Conservation (phyloP, 1,139 yeast genomes). For the Debaryomycetaceae sp. region DNA sequence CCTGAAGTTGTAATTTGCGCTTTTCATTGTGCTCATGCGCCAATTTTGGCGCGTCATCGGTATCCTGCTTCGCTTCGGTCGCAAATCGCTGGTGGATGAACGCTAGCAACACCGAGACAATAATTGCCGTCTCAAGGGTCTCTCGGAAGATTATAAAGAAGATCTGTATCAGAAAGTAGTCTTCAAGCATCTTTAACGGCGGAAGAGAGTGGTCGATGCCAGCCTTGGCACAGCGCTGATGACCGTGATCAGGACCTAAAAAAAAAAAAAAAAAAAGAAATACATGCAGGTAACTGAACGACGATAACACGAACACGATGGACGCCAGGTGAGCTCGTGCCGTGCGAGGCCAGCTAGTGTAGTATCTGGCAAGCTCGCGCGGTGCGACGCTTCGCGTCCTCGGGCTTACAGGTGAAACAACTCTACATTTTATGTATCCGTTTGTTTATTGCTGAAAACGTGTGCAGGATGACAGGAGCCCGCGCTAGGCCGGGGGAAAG, state of each 20-base stretch:
- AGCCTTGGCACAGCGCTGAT: background rate
- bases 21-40: conserved; percentile 10
- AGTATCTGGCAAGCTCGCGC: background rate
- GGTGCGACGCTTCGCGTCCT: no score
- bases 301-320: background rate
- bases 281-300: background rate
- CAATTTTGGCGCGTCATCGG: conserved; percentile 6
- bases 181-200: conserved; percentile 25
- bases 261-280: background rate
- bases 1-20: conserved; percentile 52
- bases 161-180: conserved; percentile 67
- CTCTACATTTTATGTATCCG: no score
- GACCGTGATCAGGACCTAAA: background rate
- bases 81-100: conserved; percentile 61
- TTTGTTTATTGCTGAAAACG: background rate
- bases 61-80: no score
- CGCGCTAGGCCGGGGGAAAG: conserved; percentile 34
- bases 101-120: conserved; percentile 78
- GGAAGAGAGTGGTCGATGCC: background rate
- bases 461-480: background rate
- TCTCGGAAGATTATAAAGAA: conserved; percentile 86
- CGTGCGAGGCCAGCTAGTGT: background rate
- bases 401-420: no score
- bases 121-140: conserved; percentile 81
- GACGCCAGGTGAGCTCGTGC: background rate